Evolutionary conservation across 1,284 basidiomycete genomes (phyloP).

Genomic region (Meripilus lineatus): DNA sequence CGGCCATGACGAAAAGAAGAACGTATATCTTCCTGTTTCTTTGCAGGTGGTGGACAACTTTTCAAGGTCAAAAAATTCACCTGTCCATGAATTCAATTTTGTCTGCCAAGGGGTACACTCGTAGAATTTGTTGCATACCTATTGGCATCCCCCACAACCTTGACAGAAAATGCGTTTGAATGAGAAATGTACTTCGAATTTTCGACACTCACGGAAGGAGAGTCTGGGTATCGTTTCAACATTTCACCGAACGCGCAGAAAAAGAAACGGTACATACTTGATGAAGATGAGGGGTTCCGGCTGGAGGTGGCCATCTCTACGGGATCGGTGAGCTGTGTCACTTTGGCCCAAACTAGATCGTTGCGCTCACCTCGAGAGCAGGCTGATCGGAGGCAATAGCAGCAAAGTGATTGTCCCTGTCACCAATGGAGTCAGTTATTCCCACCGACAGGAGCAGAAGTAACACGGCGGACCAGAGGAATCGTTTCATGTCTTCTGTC

Average conservation of each 20-base stretch:
- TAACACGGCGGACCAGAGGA: slow-evolving; percentile 47
- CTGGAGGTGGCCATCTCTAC: slow-evolving; percentile 53
- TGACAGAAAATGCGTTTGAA: slow-evolving; percentile 19
- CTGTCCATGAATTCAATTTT: slow-evolving; percentile 25
- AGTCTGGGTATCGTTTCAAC: slow-evolving; percentile 43
- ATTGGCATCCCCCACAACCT: slow-evolving; percentile 72
- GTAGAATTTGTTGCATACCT: slow-evolving; percentile 33
- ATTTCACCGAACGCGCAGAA: neutral
- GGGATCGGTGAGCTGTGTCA: neutral
- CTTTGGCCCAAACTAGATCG: too few species aligned
- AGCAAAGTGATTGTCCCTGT: slow-evolving; percentile 75
- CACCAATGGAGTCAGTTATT: slow-evolving; percentile 1
- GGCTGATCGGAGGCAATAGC: slow-evolving; percentile 72
- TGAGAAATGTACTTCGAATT: neutral
- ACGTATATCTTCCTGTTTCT: slow-evolving; percentile 56
- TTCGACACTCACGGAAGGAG: slow-evolving; percentile 47
- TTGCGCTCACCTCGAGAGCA: slow-evolving; percentile 52
- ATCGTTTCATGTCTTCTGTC: slow-evolving; percentile 65
- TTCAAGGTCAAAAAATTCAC: slow-evolving; percentile 69
- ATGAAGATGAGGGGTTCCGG: slow-evolving; percentile 46
- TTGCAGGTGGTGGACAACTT: slow-evolving; percentile 52
- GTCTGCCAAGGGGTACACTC: neutral
- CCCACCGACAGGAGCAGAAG: neutral
- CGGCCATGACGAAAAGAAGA: slow-evolving; percentile 74
- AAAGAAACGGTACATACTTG: slow-evolving; percentile 37